phyloP scores from a whole-genome alignment of 1,284 basidiomycete species.

The Pseudozyma pruni region DNA sequence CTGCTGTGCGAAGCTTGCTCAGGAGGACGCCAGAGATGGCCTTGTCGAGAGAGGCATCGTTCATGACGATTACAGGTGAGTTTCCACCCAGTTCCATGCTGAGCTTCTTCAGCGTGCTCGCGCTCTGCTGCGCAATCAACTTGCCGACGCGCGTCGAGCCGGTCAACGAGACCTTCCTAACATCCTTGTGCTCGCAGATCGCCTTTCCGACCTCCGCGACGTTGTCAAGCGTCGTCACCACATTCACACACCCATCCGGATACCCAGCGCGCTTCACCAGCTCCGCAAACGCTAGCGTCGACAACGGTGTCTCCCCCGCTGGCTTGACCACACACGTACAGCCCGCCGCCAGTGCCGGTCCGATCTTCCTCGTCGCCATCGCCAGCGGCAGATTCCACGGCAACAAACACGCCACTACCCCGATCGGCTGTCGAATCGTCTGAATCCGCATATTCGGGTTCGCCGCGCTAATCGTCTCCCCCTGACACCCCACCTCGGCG shows the following conservation, averaged over 20 bases:
- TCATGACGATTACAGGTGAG: constrained; percentile 80
- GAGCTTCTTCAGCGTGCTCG: constrained; percentile 76
- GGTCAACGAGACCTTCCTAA: constrained; percentile 40
- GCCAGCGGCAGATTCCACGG: constrained; percentile 56
- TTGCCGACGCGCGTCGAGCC: constrained; percentile 43
- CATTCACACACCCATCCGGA: constrained; percentile 35
- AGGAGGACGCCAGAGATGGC: constrained; percentile 51
- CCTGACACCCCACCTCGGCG: constrained; percentile 30
- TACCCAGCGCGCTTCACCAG: constrained; percentile 33
- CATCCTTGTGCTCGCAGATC: constrained; percentile 33
- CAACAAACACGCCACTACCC: constrained; percentile 38
- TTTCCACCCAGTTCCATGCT: constrained; percentile 94
- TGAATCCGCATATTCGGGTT: constrained; percentile 26
- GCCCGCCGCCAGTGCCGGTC: constrained; percentile 27
- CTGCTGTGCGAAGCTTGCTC: constrained; percentile 38
- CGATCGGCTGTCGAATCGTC: constrained; percentile 42
- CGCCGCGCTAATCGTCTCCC: constrained; percentile 29
- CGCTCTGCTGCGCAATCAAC: constrained; percentile 31
- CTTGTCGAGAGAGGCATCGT: constrained; percentile 74
- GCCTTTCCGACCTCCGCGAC: constrained; percentile 35
- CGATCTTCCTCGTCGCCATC: constrained; percentile 43
- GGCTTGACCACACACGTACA: constrained; percentile 46
- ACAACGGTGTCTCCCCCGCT: constrained; percentile 34
- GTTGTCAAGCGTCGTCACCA: constrained; percentile 34
- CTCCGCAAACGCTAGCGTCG: constrained; percentile 34